Evolutionary conservation across 768 basidiomycete genomes (phyloP), one percentile per base, ranked within the genome.

Genomic region (Boletus coccyginus): DNA sequence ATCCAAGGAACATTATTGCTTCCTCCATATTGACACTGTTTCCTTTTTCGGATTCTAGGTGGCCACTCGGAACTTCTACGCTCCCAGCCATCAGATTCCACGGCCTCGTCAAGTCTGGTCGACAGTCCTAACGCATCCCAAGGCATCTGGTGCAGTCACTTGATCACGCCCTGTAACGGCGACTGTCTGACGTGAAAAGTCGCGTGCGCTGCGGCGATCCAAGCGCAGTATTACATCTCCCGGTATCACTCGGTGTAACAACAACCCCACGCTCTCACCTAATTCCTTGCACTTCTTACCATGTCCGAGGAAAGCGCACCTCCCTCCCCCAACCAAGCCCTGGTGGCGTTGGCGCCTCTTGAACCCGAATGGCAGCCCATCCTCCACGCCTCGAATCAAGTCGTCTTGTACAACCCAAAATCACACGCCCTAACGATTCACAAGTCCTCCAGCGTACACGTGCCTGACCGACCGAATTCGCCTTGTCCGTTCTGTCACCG

Each of bases 401-500:
- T 94, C 36, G 92, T 94, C 16, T 78, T 94, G 9, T 94, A 93
- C 74, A 91, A 94, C 66, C 86, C 92, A 0, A 86, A 81, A 2
- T 92, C 88, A 1, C 92, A 94, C 66, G 91, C 92, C 2, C 75
- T 94, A 21, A 81, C 91, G 17, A 87, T 92, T 55, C 77, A 76
- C 48, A 59, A 60, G 43, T 72, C 73, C 33, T 66, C 75, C 38
- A 55, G 47, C 52, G 41, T 60, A 5, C 56, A 57, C 50, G 44
- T 63, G 21, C 53, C 75, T 32, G 58, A 69, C 50, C 52, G 64
- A 42, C 47, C 66, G 41, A 57, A 40, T 44, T 65, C 73, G 32
- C 63, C 68, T 5, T 94, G 92, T 72, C 91, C 91, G 5, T 90
- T 88, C 61, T 93, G 92, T 69, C 83, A 88, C 53, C 84, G 82